Percentiles rank a stretch among this genome's conserved stretches.
phyloP scores from a whole-genome alignment of 1,284 basidiomycete genomes.

The Leccinum solheimii region DNA sequence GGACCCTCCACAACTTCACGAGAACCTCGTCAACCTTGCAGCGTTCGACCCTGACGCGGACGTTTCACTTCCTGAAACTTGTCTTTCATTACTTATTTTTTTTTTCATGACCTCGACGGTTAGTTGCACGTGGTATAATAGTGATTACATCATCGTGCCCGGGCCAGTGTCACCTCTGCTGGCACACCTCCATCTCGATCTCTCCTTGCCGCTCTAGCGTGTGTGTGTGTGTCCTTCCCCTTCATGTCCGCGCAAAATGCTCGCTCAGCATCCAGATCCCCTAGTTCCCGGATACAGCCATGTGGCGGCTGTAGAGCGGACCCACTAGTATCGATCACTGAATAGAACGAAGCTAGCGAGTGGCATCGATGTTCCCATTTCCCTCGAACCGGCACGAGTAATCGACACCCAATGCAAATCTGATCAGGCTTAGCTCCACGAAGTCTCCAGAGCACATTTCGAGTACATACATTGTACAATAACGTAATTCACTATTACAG shows the following conservation, averaged over 20 bases:
- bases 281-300: neutral
- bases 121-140: slow-evolving; percentile 27
- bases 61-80: neutral
- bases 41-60: neutral
- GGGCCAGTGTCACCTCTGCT: slow-evolving; percentile 10
- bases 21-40: neutral
- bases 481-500: slow-evolving; percentile 28
- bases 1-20: neutral
- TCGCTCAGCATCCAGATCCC: slow-evolving; percentile 7
- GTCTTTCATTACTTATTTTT: neutral
- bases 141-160: slow-evolving; percentile 31
- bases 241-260: slow-evolving; percentile 22
- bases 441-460: neutral
- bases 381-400: neutral
- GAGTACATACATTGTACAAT: neutral
- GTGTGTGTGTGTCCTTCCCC: neutral
- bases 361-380: neutral
- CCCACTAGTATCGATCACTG: neutral
- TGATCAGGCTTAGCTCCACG: neutral
- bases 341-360: slow-evolving; percentile 13
- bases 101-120: slow-evolving; percentile 15
- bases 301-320: slow-evolving; percentile 22
- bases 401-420: slow-evolving; percentile 4
- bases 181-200: slow-evolving; percentile 6
- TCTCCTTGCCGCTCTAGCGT: too few relatives aligned